A percentile compares a stretch with the other conserved stretches of the same genome.
Evolutionary conservation across 371 early-diverging fungal genomes (phyloP).

Genomic region (Coemansia sp.): DNA sequence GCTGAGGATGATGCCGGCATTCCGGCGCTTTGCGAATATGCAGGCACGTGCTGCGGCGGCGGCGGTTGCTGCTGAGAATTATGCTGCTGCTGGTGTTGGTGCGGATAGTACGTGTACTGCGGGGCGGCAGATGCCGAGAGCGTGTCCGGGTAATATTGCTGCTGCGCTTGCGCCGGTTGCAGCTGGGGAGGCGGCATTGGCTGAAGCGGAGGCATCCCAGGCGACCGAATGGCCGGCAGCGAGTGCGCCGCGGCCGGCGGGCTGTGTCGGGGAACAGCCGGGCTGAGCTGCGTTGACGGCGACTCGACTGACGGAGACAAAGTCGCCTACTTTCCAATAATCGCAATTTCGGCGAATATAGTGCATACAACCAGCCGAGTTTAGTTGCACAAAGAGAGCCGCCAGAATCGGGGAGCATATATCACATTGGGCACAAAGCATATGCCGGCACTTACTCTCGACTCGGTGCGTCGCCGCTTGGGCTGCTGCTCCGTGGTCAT

Average conservation of each 20-base stretch:
- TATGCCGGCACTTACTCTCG: slow-evolving; percentile 26
- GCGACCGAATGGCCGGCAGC: slow-evolving; percentile 37
- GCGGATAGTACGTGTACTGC: slow-evolving; percentile 22
- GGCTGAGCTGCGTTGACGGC: slow-evolving; percentile 26
- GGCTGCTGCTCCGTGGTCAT: slow-evolving; percentile 45
- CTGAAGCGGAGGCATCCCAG: slow-evolving; percentile 7
- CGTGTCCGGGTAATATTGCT: slow-evolving; percentile 26
- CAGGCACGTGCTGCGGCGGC: slow-evolving; percentile 11
- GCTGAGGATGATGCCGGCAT: not conserved
- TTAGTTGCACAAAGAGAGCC: not conserved
- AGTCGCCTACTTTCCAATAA: slow-evolving; percentile 25
- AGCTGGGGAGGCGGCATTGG: slow-evolving; percentile 15
- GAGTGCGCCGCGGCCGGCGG: slow-evolving; percentile 29
- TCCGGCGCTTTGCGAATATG: slow-evolving; percentile 4
- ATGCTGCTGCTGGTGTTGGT: slow-evolving; percentile 3
- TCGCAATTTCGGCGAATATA: not conserved
- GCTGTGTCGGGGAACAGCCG: slow-evolving; percentile 18
- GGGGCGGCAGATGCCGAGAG: slow-evolving; percentile 1
- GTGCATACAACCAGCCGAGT: not conserved
- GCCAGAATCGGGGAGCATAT: not conserved
- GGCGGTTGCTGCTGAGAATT: not conserved
- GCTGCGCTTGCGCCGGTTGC: slow-evolving; percentile 13
- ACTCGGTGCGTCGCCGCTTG: slow-evolving; percentile 49
- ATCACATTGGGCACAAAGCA: not conserved
- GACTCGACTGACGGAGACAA: slow-evolving; percentile 31